Conservation (phyloP, 208 protist species). For the Trypanosoma cruzi region DNA sequence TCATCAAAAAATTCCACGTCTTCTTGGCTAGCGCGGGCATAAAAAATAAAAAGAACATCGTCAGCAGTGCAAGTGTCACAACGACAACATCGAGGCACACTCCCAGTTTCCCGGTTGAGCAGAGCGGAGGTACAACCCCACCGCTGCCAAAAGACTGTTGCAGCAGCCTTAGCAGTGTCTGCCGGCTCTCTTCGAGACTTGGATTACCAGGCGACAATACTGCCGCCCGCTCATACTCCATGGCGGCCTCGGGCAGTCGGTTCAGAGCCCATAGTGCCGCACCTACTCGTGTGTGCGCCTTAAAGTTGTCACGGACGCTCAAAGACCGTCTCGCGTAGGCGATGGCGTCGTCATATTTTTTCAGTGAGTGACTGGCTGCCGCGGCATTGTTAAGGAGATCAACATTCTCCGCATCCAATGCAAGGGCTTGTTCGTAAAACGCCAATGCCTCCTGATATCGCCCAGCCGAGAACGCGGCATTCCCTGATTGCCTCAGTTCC, state of each 20-base stretch:
- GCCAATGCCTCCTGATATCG: constrained; percentile 75
- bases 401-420: constrained; percentile 68
- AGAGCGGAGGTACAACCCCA: not conserved
- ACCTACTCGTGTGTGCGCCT: constrained; percentile 62
- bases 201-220: constrained; percentile 50
- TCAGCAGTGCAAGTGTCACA: not conserved
- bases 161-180: constrained; percentile 39
- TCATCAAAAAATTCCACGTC: constrained; percentile 40
- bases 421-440: constrained; percentile 79
- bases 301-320: constrained; percentile 59
- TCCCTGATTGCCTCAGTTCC: constrained; percentile 78
- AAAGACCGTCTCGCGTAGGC: constrained; percentile 62
- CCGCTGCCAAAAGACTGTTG: constrained; percentile 28
- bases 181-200: constrained; percentile 37
- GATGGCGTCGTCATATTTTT: constrained; percentile 76
- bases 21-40: not conserved
- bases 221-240: constrained; percentile 54
- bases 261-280: constrained; percentile 61
- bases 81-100: constrained; percentile 7
- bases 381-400: constrained; percentile 90
- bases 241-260: constrained; percentile 47
- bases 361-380: constrained; percentile 74
- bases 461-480: constrained; percentile 76
- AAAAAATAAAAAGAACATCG: constrained; percentile 12
- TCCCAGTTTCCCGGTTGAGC: constrained; percentile 8